phyloP scores from a whole-genome alignment of 2,329 filamentous ascomycete genomes.

The Grosmannia clavigera region DNA sequence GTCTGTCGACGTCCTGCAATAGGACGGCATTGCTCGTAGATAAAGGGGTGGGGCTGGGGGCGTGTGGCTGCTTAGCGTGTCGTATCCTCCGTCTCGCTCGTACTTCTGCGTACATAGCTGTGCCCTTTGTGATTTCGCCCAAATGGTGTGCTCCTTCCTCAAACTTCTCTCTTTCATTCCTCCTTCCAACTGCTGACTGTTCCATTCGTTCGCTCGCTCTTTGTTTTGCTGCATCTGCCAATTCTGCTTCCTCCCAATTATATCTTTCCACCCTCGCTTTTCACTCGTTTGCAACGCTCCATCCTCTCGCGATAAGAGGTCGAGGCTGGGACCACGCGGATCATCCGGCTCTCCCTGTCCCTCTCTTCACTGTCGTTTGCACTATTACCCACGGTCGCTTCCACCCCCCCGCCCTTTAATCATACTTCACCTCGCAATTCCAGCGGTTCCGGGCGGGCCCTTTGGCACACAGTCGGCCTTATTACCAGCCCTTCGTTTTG shows the following conservation, averaged over 20 bases:
- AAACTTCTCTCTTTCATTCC: not conserved
- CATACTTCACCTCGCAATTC: not conserved
- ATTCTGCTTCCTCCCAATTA: not conserved
- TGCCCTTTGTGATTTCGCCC: not conserved
- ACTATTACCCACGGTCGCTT: not conserved
- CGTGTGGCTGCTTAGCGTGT: not conserved
- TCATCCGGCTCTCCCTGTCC: not conserved
- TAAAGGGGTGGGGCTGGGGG: not conserved
- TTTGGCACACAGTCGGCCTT: not conserved
- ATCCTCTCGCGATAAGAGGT: not conserved
- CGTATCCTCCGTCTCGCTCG: not conserved
- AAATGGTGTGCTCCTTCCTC: not conserved
- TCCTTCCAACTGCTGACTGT: not conserved
- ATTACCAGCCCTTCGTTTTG: not conserved
- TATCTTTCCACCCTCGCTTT: not conserved
- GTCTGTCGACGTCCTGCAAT: not conserved
- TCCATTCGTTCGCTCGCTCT: not conserved
- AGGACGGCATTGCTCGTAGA: not conserved
- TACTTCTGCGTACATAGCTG: not conserved
- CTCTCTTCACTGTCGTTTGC: not conserved
- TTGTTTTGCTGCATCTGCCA: not conserved
- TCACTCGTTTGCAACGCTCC: not conserved
- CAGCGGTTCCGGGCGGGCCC: not conserved
- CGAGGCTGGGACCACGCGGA: not conserved
- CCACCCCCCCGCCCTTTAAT: not conserved